phyloP scores from a whole-genome alignment of 2,329 filamentous ascomycete genomes.

The Emmonsiellopsis sp. region DNA sequence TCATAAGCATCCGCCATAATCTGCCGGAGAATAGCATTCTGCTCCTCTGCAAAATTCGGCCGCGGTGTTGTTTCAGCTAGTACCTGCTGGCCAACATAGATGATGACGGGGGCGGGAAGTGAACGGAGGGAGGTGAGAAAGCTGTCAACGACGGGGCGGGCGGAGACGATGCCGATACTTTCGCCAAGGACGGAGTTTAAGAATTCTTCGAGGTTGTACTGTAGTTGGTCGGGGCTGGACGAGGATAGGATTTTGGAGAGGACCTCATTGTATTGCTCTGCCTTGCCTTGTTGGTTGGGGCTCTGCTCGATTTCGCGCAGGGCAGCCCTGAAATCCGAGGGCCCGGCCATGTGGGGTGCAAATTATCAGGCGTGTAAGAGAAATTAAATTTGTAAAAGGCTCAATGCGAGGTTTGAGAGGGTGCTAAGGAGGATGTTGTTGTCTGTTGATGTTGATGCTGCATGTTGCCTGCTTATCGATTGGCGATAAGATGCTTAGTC shows the following conservation, averaged over 20 bases:
- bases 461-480: no score
- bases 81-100: constrained; percentile 67
- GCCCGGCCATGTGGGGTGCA: constrained; percentile 36
- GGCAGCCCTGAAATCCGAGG: constrained; percentile 36
- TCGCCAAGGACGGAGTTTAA: constrained; percentile 61
- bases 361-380: no score
- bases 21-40: constrained; percentile 66
- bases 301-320: constrained; percentile 43
- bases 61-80: constrained; percentile 57
- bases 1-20: constrained; percentile 79
- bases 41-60: constrained; percentile 71
- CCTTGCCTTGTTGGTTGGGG: constrained; percentile 39
- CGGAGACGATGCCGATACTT: constrained; percentile 64
- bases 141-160: constrained; percentile 57
- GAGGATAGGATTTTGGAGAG: constrained; percentile 46
- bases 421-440: no score
- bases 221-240: constrained; percentile 35
- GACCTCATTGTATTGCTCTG: constrained; percentile 48
- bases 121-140: constrained; percentile 58
- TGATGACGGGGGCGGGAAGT: constrained; percentile 49
- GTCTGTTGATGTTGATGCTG: no score
- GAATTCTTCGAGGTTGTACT: constrained; percentile 58
- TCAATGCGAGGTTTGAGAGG: no score
- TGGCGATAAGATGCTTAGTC: no score
- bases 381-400: no score